Percentiles rank a stretch among this genome's conserved stretches.
Conservation (phyloP, 805 yeast genomes). For the Candida tammaniensis region DNA sequence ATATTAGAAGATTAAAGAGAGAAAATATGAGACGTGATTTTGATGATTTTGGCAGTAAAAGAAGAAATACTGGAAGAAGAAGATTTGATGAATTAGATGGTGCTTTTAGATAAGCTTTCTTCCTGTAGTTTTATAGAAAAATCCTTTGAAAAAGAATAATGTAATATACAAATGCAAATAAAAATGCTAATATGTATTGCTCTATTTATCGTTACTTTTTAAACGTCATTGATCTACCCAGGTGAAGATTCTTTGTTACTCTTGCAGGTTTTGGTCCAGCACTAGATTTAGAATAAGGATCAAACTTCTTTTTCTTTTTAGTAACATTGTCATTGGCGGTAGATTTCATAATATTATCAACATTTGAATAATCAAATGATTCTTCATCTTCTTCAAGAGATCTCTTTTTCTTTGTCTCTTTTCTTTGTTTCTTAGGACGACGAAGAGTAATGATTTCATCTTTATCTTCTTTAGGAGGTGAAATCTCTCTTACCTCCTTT, state of each 20-base stretch:
- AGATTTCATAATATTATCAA: constrained; percentile 38
- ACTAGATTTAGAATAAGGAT: constrained; percentile 53
- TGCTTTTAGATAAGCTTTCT: constrained; percentile 12
- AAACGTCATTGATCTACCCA: constrained; percentile 40
- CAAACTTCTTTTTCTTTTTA: constrained; percentile 40
- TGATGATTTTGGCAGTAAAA: constrained; percentile 31
- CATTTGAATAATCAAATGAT: constrained; percentile 44
- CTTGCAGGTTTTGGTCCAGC: constrained; percentile 57
- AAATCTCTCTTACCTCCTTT: not conserved
- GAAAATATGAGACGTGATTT: constrained; percentile 71
- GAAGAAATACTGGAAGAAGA: constrained; percentile 44
- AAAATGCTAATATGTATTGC: constrained; percentile 1
- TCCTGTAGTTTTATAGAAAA: not conserved
- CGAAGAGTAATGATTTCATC: constrained; percentile 42
- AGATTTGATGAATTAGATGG: constrained; percentile 51
- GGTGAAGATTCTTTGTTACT: constrained; percentile 32
- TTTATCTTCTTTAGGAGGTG: constrained; percentile 9
- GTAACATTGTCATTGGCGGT: constrained; percentile 8
- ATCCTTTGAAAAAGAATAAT: too few species aligned
- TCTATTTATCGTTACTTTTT: constrained; percentile 2
- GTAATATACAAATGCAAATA: too few species aligned
- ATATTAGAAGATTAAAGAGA: constrained; percentile 86
- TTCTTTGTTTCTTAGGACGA: constrained; percentile 12
- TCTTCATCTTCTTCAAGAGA: constrained; percentile 13
- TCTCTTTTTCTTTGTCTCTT: constrained; percentile 1